Evolutionary conservation across 2,329 filamentous ascomycete species (phyloP).

Genomic region (Blastomyces emzantsi): DNA sequence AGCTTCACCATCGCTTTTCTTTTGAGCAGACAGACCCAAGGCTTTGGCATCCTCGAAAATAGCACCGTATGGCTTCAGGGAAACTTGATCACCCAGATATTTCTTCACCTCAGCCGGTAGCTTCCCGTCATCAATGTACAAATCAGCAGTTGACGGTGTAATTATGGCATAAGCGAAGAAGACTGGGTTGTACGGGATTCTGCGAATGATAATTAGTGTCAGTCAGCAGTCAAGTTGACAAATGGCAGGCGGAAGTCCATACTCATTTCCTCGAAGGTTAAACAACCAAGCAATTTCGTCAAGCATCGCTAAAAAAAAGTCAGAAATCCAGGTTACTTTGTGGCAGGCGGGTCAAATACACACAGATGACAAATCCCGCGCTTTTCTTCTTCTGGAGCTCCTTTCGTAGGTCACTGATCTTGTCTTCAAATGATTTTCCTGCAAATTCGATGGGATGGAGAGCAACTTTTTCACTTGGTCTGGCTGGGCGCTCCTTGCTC

Average conservation of each 20-base stretch:
- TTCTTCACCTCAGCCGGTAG: slow-evolving; percentile 57
- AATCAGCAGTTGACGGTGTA: slow-evolving; percentile 62
- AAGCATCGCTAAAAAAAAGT: slow-evolving; percentile 54
- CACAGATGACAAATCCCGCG: slow-evolving; percentile 72
- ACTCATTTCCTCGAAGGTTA: slow-evolving; percentile 86
- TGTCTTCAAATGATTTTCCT: slow-evolving; percentile 72
- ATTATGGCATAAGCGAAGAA: slow-evolving; percentile 95
- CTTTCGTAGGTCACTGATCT: slow-evolving; percentile 78
- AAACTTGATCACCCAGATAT: slow-evolving; percentile 62
- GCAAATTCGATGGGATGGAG: slow-evolving; percentile 64
- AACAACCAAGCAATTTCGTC: slow-evolving; percentile 99
- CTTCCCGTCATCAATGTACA: slow-evolving; percentile 80
- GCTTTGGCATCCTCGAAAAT: slow-evolving; percentile 71
- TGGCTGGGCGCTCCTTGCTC: slow-evolving; percentile 61
- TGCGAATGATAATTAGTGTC: slow-evolving; percentile 21
- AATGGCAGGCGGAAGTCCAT: slow-evolving; percentile 20
- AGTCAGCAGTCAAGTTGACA: slow-evolving; percentile 11
- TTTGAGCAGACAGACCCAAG: slow-evolving; percentile 44
- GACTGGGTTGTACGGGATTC: slow-evolving; percentile 93
- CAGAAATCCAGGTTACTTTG: not conserved
- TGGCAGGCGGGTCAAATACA: slow-evolving; percentile 13
- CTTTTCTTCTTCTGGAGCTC: slow-evolving; percentile 86
- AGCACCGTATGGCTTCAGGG: slow-evolving; percentile 68
- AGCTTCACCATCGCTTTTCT: slow-evolving; percentile 27
- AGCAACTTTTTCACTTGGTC: slow-evolving; percentile 66